phyloP scores from a whole-genome alignment of 2,329 filamentous ascomycete species.

The Penicillium sp. region DNA sequence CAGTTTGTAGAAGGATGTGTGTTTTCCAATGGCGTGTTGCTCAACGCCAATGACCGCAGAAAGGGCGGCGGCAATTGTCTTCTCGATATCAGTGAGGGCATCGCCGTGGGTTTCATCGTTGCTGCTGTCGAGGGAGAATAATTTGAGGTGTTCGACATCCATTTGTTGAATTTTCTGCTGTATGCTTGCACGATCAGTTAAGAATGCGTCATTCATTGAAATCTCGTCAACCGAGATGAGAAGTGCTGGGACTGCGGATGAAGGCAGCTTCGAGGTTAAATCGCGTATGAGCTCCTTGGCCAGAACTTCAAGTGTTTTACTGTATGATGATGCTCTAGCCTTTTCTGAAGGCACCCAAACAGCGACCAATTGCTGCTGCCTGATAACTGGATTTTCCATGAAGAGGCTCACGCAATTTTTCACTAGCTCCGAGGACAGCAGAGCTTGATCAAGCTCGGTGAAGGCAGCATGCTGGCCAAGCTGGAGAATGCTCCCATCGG shows the following conservation, averaged over 20 bases:
- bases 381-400: constrained; percentile 44
- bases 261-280: constrained; percentile 61
- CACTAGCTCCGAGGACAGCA: constrained; percentile 57
- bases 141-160: constrained; percentile 48
- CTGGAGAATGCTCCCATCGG: constrained; percentile 74
- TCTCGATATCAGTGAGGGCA: constrained; percentile 60
- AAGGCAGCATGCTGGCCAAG: constrained; percentile 77
- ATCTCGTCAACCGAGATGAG: constrained; percentile 70
- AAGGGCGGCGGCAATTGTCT: constrained; percentile 57
- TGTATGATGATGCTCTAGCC: background rate
- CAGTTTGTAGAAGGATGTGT: constrained; percentile 74
- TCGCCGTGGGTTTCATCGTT: constrained; percentile 32
- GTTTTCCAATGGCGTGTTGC: constrained; percentile 55
- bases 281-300: constrained; percentile 56
- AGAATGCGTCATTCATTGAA: constrained; percentile 73
- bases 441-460: constrained; percentile 68
- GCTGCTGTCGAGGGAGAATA: constrained; percentile 31
- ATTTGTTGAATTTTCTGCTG: constrained; percentile 52
- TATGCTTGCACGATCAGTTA: constrained; percentile 66
- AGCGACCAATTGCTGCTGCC: constrained; percentile 60
- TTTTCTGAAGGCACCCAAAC: constrained; percentile 64
- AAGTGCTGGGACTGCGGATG: constrained; percentile 78
- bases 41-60: constrained; percentile 53
- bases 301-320: constrained; percentile 5
- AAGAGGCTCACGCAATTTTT: constrained; percentile 67